These are phyloP conservation scores for Paraglomus occultum DNA, from an alignment of 192 early-diverging fungal species.

Conservation along the genomic window DNA sequence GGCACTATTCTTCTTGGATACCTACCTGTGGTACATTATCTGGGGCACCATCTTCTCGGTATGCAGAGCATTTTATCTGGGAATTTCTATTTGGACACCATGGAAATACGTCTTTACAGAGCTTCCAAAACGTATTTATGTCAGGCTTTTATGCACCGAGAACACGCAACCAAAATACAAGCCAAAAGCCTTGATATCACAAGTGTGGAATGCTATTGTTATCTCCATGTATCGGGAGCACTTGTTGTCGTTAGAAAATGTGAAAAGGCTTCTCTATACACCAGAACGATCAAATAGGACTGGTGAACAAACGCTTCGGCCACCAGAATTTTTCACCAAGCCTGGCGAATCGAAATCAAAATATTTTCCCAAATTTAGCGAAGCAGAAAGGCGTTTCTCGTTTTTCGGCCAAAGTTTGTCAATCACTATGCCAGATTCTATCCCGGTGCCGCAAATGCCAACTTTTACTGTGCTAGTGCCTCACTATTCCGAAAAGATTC, in stretches of 20 bases:
- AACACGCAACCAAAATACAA: conserved; percentile 78
- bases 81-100: conserved; percentile 79
- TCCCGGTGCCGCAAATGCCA: conserved; percentile 81
- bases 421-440: conserved; percentile 73
- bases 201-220: conserved; percentile 84
- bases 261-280: conserved; percentile 72
- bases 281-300: conserved; percentile 54
- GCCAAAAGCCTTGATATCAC: conserved; percentile 75
- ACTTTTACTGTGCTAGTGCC: conserved; percentile 82
- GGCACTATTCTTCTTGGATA: conserved; percentile 79
- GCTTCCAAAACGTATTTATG: conserved; percentile 78
- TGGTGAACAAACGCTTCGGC: conserved; percentile 64
- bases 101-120: conserved; percentile 79
- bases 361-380: conserved; percentile 70
- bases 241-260: conserved; percentile 70
- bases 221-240: conserved; percentile 84
- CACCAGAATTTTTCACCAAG: conserved; percentile 78
- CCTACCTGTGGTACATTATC: conserved; percentile 86
- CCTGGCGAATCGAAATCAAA: conserved; percentile 69
- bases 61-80: conserved; percentile 70
- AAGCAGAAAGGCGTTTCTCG: conserved; percentile 79
- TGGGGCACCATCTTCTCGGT: conserved; percentile 83
- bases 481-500: conserved; percentile 84
- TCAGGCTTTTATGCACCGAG: conserved; percentile 67
- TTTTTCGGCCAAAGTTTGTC: conserved; percentile 88